Percentiles rank a stretch among this genome's conserved stretches.
Evolutionary conservation across 352 stramenopile species (phyloP).

Genomic region (Phytopythium montanum): DNA sequence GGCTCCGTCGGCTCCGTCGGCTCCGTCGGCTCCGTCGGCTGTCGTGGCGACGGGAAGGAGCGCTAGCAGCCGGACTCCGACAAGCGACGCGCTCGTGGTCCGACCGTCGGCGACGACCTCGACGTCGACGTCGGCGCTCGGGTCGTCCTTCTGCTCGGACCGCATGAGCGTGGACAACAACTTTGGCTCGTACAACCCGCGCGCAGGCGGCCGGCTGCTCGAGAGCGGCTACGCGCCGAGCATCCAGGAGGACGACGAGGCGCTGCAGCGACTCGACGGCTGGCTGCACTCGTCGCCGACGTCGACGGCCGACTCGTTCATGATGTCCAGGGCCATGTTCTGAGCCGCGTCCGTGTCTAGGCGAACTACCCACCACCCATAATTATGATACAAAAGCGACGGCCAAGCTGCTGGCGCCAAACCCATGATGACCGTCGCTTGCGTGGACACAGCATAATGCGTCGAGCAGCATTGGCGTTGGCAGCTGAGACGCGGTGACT

Average conservation of each 20-base stretch:
- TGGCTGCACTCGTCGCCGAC: slow-evolving; percentile 63
- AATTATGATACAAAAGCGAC: slow-evolving; percentile 1
- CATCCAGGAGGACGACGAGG: slow-evolving; percentile 70
- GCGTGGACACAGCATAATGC: no score
- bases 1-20: slow-evolving; percentile 6
- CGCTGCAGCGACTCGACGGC: slow-evolving; percentile 52
- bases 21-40: background rate
- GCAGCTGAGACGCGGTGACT: background rate
- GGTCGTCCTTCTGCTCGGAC: slow-evolving; percentile 44
- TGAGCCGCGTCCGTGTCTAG: background rate
- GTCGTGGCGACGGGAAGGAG: slow-evolving; percentile 17
- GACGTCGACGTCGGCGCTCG: slow-evolving; percentile 38
- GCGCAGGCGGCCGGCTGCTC: slow-evolving; percentile 30
- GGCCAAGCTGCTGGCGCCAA: background rate
- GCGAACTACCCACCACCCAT: background rate
- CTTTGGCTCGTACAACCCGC: slow-evolving; percentile 61
- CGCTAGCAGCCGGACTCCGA: slow-evolving; percentile 20
- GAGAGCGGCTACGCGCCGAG: slow-evolving; percentile 46
- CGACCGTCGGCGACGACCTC: slow-evolving; percentile 35
- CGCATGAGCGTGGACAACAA: slow-evolving; percentile 77
- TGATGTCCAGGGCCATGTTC: slow-evolving; percentile 25
- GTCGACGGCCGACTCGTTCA: slow-evolving; percentile 55
- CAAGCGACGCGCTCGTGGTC: slow-evolving; percentile 55
- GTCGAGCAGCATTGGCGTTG: background rate
- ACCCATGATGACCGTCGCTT: no score